Conservation (phyloP, 129 eudicot species). For the Lactuca sativa region DNA sequence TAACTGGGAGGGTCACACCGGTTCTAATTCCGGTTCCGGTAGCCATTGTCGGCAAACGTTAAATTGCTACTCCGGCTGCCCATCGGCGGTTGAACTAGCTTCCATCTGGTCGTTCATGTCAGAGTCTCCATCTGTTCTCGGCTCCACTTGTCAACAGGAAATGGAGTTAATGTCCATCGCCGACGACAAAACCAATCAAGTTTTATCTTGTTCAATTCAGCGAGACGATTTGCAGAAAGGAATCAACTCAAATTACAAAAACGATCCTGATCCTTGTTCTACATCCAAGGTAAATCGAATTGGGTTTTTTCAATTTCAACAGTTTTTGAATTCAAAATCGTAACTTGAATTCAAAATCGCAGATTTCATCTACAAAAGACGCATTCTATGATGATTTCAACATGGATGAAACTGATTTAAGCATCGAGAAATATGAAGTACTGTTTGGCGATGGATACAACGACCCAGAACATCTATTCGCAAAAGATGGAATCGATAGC, state of each 20-base stretch:
- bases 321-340: slow-evolving; percentile 5
- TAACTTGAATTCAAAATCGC: slow-evolving; percentile 19
- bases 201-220: slow-evolving; percentile 22
- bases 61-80: slow-evolving; percentile 79
- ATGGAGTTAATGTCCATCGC: slow-evolving; percentile 68
- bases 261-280: slow-evolving; percentile 31
- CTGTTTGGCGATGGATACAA: slow-evolving; percentile 64
- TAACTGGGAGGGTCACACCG: slow-evolving; percentile 63
- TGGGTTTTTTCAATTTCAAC: background rate
- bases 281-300: slow-evolving; percentile 47
- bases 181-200: slow-evolving; percentile 36
- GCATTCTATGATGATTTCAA: slow-evolving; percentile 54
- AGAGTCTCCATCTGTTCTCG: slow-evolving; percentile 46
- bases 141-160: slow-evolving; percentile 67
- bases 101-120: slow-evolving; percentile 68
- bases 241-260: slow-evolving; percentile 24
- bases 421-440: slow-evolving; percentile 77
- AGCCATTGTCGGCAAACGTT: slow-evolving; percentile 61
- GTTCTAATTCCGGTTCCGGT: slow-evolving; percentile 35
- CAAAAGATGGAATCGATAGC: slow-evolving; percentile 68
- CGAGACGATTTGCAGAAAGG: slow-evolving; percentile 4
- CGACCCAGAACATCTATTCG: slow-evolving; percentile 69
- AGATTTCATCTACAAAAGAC: slow-evolving; percentile 54
- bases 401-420: slow-evolving; percentile 78
- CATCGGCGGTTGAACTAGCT: slow-evolving; percentile 71